Evolutionary conservation across 768 basidiomycete species (phyloP), one percentile per base, ranked within the genome.

Genomic region (Xanthoconium purpureum): DNA sequence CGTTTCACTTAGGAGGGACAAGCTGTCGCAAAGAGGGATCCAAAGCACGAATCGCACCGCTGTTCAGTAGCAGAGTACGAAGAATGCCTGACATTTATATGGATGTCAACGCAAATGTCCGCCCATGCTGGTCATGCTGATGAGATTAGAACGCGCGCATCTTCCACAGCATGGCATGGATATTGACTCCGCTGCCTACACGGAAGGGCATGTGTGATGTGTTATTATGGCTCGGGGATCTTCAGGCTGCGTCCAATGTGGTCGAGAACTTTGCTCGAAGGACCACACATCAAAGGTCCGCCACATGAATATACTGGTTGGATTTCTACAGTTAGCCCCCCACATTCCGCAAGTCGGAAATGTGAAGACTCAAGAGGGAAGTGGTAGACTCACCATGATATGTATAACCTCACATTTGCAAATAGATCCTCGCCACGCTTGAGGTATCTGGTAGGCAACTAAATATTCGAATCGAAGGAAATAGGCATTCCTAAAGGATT

Each of bases 161-260:
- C 10, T 39, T 57, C 28, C 47, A 69, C 68, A 69, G 68, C 69
- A 45, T 69, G 68, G 68, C 62, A 50, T 70, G 68, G 58, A 50
- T 56, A 55, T 46, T 59, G 55, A 36, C 15, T 36, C 47, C 57
- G 59, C 44, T 49, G 47, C 50, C 55, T 57, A 54, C 56, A 24
- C 42, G 38, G 0, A 30, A 52, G 56, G 53, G 14, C 61, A 57
- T 56, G 64, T 49, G 42, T 67, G 58, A 64, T 56, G 18, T 53
- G 58, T 63, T 18, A 48, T 38, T n/a, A 24, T 24, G 24, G 4
- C 4, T 24, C 4, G 24, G 4, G 24, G 2, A 24, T 24, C 24
- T 6, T 9, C 12, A 35, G 40, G 24, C 39, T 36, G 32, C 18
- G 17, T 14, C 47, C 36, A 42, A 36, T 53, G 63, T 48, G 60